These are phyloP conservation scores for Apiotrichum porosum DNA, from an alignment of 1,284 basidiomycete species.

Conservation along the genomic window DNA sequence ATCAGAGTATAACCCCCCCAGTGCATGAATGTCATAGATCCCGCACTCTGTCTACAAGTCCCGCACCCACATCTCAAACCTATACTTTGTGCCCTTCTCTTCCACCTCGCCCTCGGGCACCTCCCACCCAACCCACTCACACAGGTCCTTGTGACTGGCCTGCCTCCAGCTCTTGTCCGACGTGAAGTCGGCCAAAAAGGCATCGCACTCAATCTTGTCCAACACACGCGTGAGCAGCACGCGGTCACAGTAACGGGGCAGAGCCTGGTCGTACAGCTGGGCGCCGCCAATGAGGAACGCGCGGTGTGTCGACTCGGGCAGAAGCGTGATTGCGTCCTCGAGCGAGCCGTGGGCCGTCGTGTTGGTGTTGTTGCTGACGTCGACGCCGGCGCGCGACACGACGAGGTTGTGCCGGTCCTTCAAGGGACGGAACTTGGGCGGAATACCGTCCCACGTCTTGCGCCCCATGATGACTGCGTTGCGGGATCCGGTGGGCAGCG, in stretches of 20 bases:
- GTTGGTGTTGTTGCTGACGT: conserved; percentile 56
- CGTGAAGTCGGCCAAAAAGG: conserved; percentile 74
- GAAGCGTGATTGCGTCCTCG: conserved; percentile 27
- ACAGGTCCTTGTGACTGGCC: conserved; percentile 60
- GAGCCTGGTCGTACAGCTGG: conserved; percentile 69
- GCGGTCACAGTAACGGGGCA: conserved; percentile 62
- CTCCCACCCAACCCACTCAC: conserved; percentile 71
- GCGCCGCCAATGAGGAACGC: conserved; percentile 87
- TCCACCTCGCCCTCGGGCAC: conserved; percentile 69
- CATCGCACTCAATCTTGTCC: conserved; percentile 72
- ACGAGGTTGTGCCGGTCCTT: conserved; percentile 74
- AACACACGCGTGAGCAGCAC: conserved; percentile 82
- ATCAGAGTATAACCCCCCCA: too few species aligned
- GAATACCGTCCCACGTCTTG: conserved; percentile 97
- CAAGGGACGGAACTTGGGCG: conserved; percentile 79
- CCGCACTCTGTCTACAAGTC: neutral
- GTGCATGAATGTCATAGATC: conserved; percentile 9
- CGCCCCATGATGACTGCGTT: conserved; percentile 95
- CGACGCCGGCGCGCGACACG: conserved; percentile 62
- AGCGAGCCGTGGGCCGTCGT: conserved; percentile 36
- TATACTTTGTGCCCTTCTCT: conserved; percentile 76
- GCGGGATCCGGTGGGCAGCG: conserved; percentile 38
- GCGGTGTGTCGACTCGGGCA: conserved; percentile 27
- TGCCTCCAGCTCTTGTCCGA: conserved; percentile 55
- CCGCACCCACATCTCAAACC: conserved; percentile 87